Evolutionary conservation across 768 basidiomycete species (phyloP).

Genomic region (Serpula lacrymans): DNA sequence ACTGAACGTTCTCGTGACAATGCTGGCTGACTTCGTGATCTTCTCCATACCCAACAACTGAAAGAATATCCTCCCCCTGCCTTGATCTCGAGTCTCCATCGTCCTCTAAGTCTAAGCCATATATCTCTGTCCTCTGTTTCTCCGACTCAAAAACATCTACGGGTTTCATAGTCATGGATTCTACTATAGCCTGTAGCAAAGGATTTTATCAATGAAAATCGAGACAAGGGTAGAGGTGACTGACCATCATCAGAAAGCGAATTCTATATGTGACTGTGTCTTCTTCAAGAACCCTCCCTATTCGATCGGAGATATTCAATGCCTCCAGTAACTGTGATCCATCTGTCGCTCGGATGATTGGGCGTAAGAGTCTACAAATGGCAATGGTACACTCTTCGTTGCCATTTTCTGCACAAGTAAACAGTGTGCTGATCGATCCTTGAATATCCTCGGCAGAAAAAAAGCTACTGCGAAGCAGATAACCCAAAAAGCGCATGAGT

Average conservation of each 20-base stretch:
- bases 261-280: constrained; percentile 14
- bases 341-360: constrained; percentile 14
- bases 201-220: background rate
- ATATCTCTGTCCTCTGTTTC: constrained; percentile 15
- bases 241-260: constrained; percentile 23
- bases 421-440: constrained; percentile 14
- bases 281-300: constrained; percentile 16
- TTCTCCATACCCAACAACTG: too few species aligned
- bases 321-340: constrained; percentile 14
- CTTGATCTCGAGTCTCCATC: too few species aligned
- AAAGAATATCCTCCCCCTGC: constrained; percentile 1
- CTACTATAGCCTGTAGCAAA: constrained; percentile 15
- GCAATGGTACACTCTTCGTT: constrained; percentile 12
- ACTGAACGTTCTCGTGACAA: constrained; percentile 3
- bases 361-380: constrained; percentile 17
- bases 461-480: constrained; percentile 19
- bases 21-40: too few species aligned
- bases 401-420: constrained; percentile 8
- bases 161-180: constrained; percentile 15
- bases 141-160: constrained; percentile 20
- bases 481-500: constrained; percentile 15
- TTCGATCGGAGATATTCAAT: constrained; percentile 8
- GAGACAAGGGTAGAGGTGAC: background rate
- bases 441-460: constrained; percentile 16
- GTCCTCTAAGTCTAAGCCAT: too few species aligned